phyloP scores from a whole-genome alignment of 2,329 filamentous ascomycete genomes.

The Arthrobotrys conoides region DNA sequence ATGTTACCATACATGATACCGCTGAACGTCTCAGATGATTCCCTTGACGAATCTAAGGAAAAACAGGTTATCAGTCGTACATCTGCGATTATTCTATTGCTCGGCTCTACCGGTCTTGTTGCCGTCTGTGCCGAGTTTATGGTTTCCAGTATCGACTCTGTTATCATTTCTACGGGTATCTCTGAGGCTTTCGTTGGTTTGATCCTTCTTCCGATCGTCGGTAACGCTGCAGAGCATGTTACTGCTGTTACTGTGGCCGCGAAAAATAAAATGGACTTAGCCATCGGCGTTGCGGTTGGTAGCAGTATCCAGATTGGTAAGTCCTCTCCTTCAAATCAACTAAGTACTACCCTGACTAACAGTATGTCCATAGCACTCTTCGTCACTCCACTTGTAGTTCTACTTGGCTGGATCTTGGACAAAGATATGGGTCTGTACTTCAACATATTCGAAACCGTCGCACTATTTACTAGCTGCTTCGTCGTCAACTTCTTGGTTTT shows the following conservation, averaged over 20 bases:
- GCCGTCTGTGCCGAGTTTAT: slow-evolving; percentile 80
- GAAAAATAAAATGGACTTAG: slow-evolving; percentile 83
- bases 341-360: not conserved
- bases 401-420: slow-evolving; percentile 78
- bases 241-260: slow-evolving; percentile 79
- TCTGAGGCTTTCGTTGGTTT: slow-evolving; percentile 79
- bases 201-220: slow-evolving; percentile 80
- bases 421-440: slow-evolving; percentile 85
- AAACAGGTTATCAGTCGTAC: slow-evolving; percentile 65
- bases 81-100: slow-evolving; percentile 74
- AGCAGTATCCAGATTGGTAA: slow-evolving; percentile 77
- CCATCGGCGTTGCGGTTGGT: slow-evolving; percentile 79
- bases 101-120: slow-evolving; percentile 76
- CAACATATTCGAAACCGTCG: slow-evolving; percentile 89
- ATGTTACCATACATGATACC: slow-evolving; percentile 55
- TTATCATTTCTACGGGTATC: slow-evolving; percentile 73
- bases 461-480: slow-evolving; percentile 84
- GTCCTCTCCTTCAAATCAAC: not conserved
- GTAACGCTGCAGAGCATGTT: slow-evolving; percentile 81
- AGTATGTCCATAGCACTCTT: slow-evolving; percentile 71
- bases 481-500: slow-evolving; percentile 90
- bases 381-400: slow-evolving; percentile 78
- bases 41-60: slow-evolving; percentile 56
- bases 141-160: slow-evolving; percentile 76
- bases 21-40: slow-evolving; percentile 57